Percentiles rank a stretch among this genome's conserved stretches.
These are phyloP conservation scores for Pseudozyma pruni DNA, from an alignment of 1,284 basidiomycete species.

Conservation along the genomic window DNA sequence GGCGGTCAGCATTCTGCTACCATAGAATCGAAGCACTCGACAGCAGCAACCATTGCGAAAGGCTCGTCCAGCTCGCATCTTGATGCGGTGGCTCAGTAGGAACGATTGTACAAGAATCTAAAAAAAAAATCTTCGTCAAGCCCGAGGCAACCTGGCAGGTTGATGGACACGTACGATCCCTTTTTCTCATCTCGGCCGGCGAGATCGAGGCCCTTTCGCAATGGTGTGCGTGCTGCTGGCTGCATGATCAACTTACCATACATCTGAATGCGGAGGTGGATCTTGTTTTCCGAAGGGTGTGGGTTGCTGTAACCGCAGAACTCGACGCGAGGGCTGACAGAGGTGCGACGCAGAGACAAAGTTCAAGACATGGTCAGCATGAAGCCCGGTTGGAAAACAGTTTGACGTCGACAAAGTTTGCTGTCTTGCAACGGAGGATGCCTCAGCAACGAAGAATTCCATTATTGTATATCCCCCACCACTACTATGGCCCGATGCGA, in stretches of 20 bases:
- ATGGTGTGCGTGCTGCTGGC: background rate
- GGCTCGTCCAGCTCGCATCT: constrained; percentile 4
- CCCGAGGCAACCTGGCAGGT: constrained; percentile 44
- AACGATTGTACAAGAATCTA: constrained; percentile 67
- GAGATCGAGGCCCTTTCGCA: background rate
- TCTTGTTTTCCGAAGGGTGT: constrained; percentile 94
- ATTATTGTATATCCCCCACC: constrained; percentile 61
- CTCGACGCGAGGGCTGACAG: constrained; percentile 88
- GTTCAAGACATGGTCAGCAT: constrained; percentile 11
- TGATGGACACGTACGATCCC: constrained; percentile 50
- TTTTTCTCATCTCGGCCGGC: constrained; percentile 48
- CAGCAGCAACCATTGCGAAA: constrained; percentile 16
- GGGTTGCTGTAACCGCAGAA: constrained; percentile 98
- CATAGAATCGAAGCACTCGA: background rate
- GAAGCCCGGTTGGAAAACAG: background rate
- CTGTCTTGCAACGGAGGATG: constrained; percentile 17
- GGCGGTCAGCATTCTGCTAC: background rate
- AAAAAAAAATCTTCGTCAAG: constrained; percentile 53
- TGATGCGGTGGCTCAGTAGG: constrained; percentile 63
- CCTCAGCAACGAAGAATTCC: constrained; percentile 69
- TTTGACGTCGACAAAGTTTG: background rate
- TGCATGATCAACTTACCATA: constrained; percentile 77
- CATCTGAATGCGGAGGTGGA: constrained; percentile 97
- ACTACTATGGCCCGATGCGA: constrained; percentile 52
- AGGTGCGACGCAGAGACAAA: background rate